Conservation (phyloP, 345 rosid genomes). For the Citrus inodora region DNA sequence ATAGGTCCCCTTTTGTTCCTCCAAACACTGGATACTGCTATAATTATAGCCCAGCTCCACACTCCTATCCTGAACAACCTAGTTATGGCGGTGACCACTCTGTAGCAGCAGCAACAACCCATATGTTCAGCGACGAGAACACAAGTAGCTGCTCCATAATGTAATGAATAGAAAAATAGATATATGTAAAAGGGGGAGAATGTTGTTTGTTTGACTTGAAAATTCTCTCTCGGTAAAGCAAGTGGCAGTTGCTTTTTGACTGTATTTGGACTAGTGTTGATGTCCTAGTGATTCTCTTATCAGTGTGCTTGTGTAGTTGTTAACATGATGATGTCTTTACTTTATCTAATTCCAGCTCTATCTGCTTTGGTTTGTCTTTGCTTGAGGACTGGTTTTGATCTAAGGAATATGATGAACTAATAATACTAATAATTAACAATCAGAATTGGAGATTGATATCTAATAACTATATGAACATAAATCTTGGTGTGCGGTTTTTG, state of each 20-base stretch:
- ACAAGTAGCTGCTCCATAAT: slow-evolving; percentile 48
- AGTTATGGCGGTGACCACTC: slow-evolving; percentile 27
- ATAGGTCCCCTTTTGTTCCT: slow-evolving; percentile 48
- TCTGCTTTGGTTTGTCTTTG: neutral
- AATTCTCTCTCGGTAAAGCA: slow-evolving; percentile 12
- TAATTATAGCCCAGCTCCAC: slow-evolving; percentile 35
- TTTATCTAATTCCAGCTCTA: neutral
- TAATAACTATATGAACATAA: neutral
- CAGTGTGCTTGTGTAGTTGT: slow-evolving; percentile 24
- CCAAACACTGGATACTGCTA: slow-evolving; percentile 60
- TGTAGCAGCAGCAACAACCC: slow-evolving; percentile 30
- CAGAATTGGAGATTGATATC: neutral
- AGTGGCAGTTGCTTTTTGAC: slow-evolving; percentile 10
- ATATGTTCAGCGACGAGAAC: slow-evolving; percentile 50
- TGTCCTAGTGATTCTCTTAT: slow-evolving; percentile 12
- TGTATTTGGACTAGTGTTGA: neutral
- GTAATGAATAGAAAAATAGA: slow-evolving; percentile 15
- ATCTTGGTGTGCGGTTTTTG: neutral
- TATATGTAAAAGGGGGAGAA: neutral
- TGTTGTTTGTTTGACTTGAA: slow-evolving; percentile 21
- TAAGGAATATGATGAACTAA: neutral
- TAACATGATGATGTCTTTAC: slow-evolving; percentile 8
- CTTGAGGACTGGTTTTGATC: neutral
- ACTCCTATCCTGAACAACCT: slow-evolving; percentile 32
- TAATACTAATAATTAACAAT: neutral